These are phyloP conservation scores for Lactarius sanguifluus DNA, from an alignment of 768 basidiomycete species.

Conservation along the genomic window DNA sequence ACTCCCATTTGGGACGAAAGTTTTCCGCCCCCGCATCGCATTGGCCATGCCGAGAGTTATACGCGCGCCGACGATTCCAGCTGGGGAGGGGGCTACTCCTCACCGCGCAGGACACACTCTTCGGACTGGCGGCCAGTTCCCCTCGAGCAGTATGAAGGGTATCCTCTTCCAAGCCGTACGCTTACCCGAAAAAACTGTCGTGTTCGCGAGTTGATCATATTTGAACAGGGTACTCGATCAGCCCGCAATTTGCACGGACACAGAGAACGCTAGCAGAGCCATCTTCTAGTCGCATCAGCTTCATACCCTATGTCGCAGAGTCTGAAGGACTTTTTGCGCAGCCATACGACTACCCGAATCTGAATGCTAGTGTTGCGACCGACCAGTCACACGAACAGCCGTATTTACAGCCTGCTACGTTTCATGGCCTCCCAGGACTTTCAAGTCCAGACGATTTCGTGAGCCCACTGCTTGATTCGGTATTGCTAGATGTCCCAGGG, in stretches of 20 bases:
- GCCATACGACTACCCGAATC: conserved; percentile 7
- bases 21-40: conserved; percentile 15
- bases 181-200: not conserved
- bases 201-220: not conserved
- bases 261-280: conserved; percentile 22
- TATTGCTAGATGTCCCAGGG: conserved; percentile 12
- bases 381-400: conserved; percentile 7
- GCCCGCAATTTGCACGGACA: conserved; percentile 9
- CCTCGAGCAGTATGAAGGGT: conserved; percentile 5
- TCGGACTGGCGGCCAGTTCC: conserved; percentile 21
- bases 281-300: conserved; percentile 21
- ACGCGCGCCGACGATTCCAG: conserved; percentile 25
- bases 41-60: conserved; percentile 30
- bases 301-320: conserved; percentile 18
- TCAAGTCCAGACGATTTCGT: conserved; percentile 15
- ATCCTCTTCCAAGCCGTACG: conserved; percentile 15
- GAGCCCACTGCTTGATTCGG: conserved; percentile 21
- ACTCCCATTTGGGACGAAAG: conserved; percentile 20
- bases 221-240: conserved; percentile 7
- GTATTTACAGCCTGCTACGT: conserved; percentile 11
- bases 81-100: conserved; percentile 8
- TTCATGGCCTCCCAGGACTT: conserved; percentile 7
- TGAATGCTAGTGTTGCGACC: conserved; percentile 1
- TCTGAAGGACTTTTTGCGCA: conserved; percentile 13
- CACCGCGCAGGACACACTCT: conserved; percentile 9